Evolutionary conservation across 352 stramenopile genomes (phyloP).

Genomic region (Globisporangium cylindrosporum): DNA sequence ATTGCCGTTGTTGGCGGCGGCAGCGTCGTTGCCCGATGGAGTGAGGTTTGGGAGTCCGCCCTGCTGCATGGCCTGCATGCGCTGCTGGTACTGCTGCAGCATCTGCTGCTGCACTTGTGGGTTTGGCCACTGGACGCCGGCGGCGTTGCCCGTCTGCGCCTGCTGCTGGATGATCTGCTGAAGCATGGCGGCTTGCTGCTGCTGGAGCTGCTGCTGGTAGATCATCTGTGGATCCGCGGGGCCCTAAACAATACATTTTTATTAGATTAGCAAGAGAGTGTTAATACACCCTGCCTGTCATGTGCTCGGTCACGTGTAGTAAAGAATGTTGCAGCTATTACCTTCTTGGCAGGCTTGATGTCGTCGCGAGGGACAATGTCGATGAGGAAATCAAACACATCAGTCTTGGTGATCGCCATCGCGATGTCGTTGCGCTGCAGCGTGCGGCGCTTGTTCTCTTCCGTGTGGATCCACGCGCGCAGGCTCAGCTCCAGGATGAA

Average conservation of each 20-base stretch:
- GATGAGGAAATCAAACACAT: conserved; percentile 92
- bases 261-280: not conserved
- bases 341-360: conserved; percentile 86
- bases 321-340: not conserved
- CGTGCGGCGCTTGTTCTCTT: conserved; percentile 92
- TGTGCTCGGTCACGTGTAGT: not conserved
- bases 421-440: conserved; percentile 90
- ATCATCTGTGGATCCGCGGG: conserved; percentile 67
- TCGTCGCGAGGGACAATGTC: conserved; percentile 89
- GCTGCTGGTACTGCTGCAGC: conserved; percentile 88
- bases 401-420: conserved; percentile 89
- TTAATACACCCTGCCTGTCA: not conserved
- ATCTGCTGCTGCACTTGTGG: conserved; percentile 86
- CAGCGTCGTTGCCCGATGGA: conserved; percentile 39
- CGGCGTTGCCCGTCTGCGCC: conserved; percentile 50
- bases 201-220: conserved; percentile 87
- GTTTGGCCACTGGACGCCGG: conserved; percentile 64
- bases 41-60: conserved; percentile 36
- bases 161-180: conserved; percentile 86
- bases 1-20: conserved; percentile 22
- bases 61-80: conserved; percentile 66
- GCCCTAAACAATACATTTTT: conserved; percentile 14
- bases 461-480: conserved; percentile 88
- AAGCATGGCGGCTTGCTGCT: conserved; percentile 86
- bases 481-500: conserved; percentile 92